These are phyloP conservation scores for Hanseniaspora lachancei DNA, from an alignment of 805 yeast genomes.

Conservation along the genomic window DNA sequence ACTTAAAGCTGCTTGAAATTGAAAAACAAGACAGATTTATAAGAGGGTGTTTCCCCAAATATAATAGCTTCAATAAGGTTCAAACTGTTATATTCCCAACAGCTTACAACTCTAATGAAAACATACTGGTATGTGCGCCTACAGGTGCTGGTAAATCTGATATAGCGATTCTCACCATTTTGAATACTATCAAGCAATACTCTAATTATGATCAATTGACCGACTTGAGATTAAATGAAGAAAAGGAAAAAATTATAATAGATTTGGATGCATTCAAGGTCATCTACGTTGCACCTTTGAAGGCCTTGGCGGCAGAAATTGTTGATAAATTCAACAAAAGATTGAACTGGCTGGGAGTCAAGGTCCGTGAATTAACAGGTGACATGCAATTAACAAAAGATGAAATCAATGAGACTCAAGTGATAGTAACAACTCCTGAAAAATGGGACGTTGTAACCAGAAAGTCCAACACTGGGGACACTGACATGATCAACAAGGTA, in stretches of 20 bases:
- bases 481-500: slow-evolving; percentile 70
- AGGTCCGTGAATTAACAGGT: slow-evolving; percentile 82
- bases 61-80: slow-evolving; percentile 66
- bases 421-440: slow-evolving; percentile 89
- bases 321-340: slow-evolving; percentile 76
- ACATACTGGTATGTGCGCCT: slow-evolving; percentile 93
- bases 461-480: slow-evolving; percentile 70
- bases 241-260: slow-evolving; percentile 44
- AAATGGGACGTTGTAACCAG: slow-evolving; percentile 97
- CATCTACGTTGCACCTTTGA: slow-evolving; percentile 83
- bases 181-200: slow-evolving; percentile 67
- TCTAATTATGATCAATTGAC: slow-evolving; percentile 31
- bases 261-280: slow-evolving; percentile 79
- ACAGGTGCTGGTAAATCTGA: slow-evolving; percentile 98
- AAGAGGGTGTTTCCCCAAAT: slow-evolving; percentile 69
- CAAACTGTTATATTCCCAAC: slow-evolving; percentile 85
- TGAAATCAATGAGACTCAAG: slow-evolving; percentile 70
- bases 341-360: slow-evolving; percentile 71
- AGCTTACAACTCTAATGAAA: slow-evolving; percentile 85
- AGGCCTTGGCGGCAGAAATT: slow-evolving; percentile 92
- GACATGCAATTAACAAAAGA: slow-evolving; percentile 83
- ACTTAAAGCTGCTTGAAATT: slow-evolving; percentile 39
- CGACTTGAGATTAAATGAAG: slow-evolving; percentile 22
- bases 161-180: slow-evolving; percentile 68
- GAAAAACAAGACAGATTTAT: slow-evolving; percentile 62